Evolutionary conservation across 2,329 filamentous ascomycete genomes (phyloP).

Genomic region (Trichoderma pleuroti): DNA sequence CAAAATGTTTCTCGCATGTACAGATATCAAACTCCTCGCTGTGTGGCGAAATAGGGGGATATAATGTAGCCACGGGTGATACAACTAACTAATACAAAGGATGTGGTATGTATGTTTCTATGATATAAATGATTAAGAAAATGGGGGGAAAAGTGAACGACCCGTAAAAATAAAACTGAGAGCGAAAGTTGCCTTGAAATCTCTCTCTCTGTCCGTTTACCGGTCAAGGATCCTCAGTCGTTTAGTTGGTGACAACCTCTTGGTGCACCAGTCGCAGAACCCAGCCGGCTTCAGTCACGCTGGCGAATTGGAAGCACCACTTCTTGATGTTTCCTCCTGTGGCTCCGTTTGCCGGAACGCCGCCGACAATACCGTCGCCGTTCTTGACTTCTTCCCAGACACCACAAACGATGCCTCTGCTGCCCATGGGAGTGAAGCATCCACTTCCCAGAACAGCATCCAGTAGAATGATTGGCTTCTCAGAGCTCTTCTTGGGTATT

Average conservation of each 20-base stretch:
- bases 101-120: constrained; percentile 7
- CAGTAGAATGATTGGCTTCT: constrained; percentile 61
- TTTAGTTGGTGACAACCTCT: constrained; percentile 45
- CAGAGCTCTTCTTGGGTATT: constrained; percentile 59
- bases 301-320: constrained; percentile 61
- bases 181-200: neutral
- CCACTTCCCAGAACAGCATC: constrained; percentile 82
- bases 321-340: constrained; percentile 56
- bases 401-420: constrained; percentile 82
- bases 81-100: neutral
- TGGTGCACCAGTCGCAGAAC: constrained; percentile 55
- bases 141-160: neutral
- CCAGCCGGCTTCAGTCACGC: constrained; percentile 51
- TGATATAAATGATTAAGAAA: neutral
- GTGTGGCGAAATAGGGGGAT: neutral
- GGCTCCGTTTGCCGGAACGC: constrained; percentile 49
- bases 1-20: constrained; percentile 3
- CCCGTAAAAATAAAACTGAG: neutral
- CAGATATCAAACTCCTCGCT: constrained; percentile 14
- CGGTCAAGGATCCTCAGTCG: neutral
- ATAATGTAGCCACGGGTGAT: neutral
- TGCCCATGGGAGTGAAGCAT: constrained; percentile 79
- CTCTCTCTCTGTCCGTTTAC: neutral
- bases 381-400: constrained; percentile 77
- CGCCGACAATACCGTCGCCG: constrained; percentile 53